Evolutionary conservation across 2,329 filamentous ascomycete genomes (phyloP).

Genomic region (Hypoxylon sp.): DNA sequence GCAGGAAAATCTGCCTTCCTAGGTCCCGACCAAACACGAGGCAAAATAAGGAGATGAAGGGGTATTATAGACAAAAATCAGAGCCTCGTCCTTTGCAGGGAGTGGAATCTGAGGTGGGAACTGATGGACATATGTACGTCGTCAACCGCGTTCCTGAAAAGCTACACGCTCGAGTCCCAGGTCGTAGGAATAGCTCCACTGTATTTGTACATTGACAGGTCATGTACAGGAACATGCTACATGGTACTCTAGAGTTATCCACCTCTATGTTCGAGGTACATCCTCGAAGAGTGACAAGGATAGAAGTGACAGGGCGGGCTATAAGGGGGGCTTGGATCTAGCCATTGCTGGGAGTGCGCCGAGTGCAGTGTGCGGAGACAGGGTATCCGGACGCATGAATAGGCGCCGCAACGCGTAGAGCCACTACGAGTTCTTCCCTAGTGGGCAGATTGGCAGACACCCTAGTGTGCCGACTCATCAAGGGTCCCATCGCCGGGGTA

Average conservation of each 20-base stretch:
- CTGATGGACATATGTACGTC: constrained; percentile 43
- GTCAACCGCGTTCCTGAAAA: constrained; percentile 45
- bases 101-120: constrained; percentile 42
- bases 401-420: constrained; percentile 44
- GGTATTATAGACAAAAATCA: constrained; percentile 48
- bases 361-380: constrained; percentile 42
- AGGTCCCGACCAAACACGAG: constrained; percentile 39
- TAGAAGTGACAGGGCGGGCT: constrained; percentile 36
- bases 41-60: constrained; percentile 45
- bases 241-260: constrained; percentile 35
- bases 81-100: constrained; percentile 42
- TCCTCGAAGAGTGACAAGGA: constrained; percentile 41
- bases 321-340: constrained; percentile 42
- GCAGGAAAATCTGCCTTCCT: constrained; percentile 44
- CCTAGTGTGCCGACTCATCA: constrained; percentile 34
- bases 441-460: constrained; percentile 39
- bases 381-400: constrained; percentile 44
- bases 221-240: constrained; percentile 43
- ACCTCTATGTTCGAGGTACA: constrained; percentile 41
- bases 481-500: constrained; percentile 31
- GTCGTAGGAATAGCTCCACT: constrained; percentile 41
- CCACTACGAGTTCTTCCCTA: constrained; percentile 25
- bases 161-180: constrained; percentile 43
- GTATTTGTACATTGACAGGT: constrained; percentile 32
- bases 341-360: constrained; percentile 37